Evolutionary conservation across 352 stramenopile genomes (phyloP), one percentile per base, ranked within the genome.

Genomic region (Globisporangium okanoganense): DNA sequence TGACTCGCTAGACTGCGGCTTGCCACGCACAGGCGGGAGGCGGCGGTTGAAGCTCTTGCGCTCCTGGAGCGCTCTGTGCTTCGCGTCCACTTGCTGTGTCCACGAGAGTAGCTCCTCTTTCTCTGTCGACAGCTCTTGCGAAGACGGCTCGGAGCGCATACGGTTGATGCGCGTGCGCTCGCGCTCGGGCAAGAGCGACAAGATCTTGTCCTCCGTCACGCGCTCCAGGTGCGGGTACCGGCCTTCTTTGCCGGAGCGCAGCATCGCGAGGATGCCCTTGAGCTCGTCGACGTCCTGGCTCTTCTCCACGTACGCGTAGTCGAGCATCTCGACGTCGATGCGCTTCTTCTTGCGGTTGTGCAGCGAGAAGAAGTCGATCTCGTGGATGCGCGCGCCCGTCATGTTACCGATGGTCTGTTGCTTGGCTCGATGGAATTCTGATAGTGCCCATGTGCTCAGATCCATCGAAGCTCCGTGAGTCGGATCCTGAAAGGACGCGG

Each of bases 281-380:
- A 98, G 76, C 65, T 96, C 78, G 29, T 95, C 74, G 36, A 92
- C 20, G 67, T 97, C 79, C 10, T 59, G 56, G 71, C 90, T 96
- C 45, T 85, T 83, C 31, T 84, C 75, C 20, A 98, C 89, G 70
- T 95, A 97, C 27, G 61, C 72, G 56, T 98, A 98, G 78, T 98
- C 94, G 35, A 98, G 73, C 78, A 95, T 94, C 35, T 95, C 85
- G 59, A 97, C 76, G 24, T 87, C 74, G 38, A 96, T 80, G 7
- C 76, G 62, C 58, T 81, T 85, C 53, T 67, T 75, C 67, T 85
- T 89, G 64, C 82, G 80, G 49, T 66, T 89, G 56, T 94, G 78
- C 22, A 94, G 73, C 53, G 75, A 81, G 67, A 92, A 94, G 66
- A 78, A 92, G 64, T 94, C 84, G 20, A 85, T 70, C 38, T 85